phyloP scores from a whole-genome alignment of 306 rosid species.

The Heteromeles arbutifolia region DNA sequence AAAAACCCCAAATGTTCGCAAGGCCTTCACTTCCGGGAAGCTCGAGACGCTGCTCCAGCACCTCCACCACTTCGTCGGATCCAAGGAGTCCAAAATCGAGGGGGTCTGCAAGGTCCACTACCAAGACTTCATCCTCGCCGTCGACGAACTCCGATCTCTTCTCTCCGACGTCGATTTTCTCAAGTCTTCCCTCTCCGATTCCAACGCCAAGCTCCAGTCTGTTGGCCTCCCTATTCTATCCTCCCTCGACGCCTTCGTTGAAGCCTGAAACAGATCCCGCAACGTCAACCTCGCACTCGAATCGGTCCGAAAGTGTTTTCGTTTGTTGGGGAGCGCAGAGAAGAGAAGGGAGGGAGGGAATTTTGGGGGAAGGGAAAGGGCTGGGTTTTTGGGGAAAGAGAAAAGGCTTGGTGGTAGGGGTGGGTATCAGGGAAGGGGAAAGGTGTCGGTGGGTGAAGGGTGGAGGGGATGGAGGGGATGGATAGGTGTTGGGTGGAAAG shows the following conservation, averaged over 20 bases:
- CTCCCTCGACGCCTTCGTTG: constrained; percentile 77
- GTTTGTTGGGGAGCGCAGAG: constrained; percentile 24
- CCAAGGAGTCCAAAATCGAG: constrained; percentile 92
- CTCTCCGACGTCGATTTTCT: constrained; percentile 87
- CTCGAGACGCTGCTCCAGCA: constrained; percentile 83
- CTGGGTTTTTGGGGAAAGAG: no score
- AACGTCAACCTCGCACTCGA: constrained; percentile 73
- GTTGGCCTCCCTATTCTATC: constrained; percentile 74
- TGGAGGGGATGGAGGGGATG: no score
- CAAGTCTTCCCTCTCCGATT: constrained; percentile 79
- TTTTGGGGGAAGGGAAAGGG: no score
- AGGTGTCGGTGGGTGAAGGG: no score
- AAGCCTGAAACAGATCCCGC: constrained; percentile 62
- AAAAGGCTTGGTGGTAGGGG: no score
- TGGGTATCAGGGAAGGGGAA: no score
- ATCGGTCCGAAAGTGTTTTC: constrained; percentile 41
- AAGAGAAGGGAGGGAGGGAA: no score
- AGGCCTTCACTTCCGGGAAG: constrained; percentile 72
- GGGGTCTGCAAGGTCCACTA: constrained; percentile 97
- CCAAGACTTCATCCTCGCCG: constrained; percentile 96
- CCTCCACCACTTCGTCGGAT: constrained; percentile 80
- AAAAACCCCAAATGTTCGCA: constrained; percentile 37
- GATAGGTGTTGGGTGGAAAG: no score
- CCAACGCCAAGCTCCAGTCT: constrained; percentile 80
- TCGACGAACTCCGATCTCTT: constrained; percentile 96